Conservation (phyloP, 148 eudicot genomes). For the Drosera capensis region DNA sequence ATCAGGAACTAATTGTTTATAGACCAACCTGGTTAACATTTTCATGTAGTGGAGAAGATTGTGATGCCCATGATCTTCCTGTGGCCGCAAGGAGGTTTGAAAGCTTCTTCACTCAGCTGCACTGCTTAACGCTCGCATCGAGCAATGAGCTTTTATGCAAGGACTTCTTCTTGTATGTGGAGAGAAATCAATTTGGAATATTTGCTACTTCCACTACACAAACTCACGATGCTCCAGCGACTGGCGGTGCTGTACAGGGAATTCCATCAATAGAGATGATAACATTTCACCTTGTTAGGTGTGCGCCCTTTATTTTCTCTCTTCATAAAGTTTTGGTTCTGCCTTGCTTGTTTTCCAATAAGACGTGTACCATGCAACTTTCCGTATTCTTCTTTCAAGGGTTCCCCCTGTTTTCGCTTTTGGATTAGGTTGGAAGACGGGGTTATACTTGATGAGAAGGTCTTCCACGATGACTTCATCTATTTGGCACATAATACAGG, state of each 20-base stretch:
- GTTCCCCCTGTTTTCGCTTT: constrained; percentile 6
- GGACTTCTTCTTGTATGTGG: constrained; percentile 81
- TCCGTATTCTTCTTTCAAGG: constrained; percentile 4
- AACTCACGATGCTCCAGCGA: constrained; percentile 68
- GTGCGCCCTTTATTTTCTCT: constrained; percentile 6
- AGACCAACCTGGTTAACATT: constrained; percentile 75
- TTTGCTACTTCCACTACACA: constrained; percentile 94
- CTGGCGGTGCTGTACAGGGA: constrained; percentile 72
- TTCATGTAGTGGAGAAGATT: constrained; percentile 58
- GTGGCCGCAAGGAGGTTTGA: constrained; percentile 57
- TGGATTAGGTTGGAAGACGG: constrained; percentile 83
- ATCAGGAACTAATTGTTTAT: constrained; percentile 76
- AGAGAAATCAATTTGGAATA: constrained; percentile 59
- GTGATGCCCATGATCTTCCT: constrained; percentile 53
- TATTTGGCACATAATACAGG: constrained; percentile 74
- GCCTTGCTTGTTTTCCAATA: background rate
- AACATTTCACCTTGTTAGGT: constrained; percentile 87
- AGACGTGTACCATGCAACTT: background rate
- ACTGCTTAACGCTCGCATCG: constrained; percentile 56
- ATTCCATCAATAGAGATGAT: constrained; percentile 83
- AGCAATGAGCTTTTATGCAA: constrained; percentile 78
- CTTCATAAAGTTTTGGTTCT: background rate
- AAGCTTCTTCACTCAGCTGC: constrained; percentile 74
- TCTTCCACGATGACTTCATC: constrained; percentile 74
- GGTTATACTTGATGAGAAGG: constrained; percentile 66